Conservation (phyloP, 2,329 filamentous ascomycete species). For the Verticillium longisporum region DNA sequence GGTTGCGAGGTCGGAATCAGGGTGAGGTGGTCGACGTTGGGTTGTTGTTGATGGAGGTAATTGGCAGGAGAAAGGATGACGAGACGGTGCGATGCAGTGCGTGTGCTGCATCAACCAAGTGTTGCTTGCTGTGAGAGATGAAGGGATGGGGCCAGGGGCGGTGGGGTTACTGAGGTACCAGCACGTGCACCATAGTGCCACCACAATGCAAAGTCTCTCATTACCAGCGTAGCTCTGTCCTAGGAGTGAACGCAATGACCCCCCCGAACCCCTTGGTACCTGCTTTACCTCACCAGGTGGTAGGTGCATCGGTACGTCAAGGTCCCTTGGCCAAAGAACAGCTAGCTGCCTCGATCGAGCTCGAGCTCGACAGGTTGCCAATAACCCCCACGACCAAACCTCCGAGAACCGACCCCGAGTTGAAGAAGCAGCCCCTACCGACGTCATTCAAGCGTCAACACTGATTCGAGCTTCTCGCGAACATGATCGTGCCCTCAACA, state of each 20-base stretch:
- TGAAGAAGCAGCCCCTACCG: background rate
- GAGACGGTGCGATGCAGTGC: background rate
- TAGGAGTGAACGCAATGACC: background rate
- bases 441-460: background rate
- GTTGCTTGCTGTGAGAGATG: background rate
- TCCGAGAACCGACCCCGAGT: background rate
- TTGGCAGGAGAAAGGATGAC: background rate
- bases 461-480: constrained; percentile 14
- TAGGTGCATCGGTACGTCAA: background rate
- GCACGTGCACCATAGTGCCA: background rate
- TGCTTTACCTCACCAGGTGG: background rate
- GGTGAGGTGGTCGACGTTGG: background rate
- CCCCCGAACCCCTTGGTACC: background rate
- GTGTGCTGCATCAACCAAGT: background rate
- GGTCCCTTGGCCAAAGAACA: background rate
- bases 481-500: constrained; percentile 30
- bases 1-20: background rate
- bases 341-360: background rate
- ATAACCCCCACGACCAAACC: background rate
- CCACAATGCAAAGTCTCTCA: background rate
- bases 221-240: background rate
- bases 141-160: background rate
- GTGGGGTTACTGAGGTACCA: background rate
- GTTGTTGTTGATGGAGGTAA: background rate
- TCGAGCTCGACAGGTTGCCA: background rate